Evolutionary conservation across 2,329 filamentous ascomycete genomes (phyloP).

Genomic region (Stachybotrys echinatus): DNA sequence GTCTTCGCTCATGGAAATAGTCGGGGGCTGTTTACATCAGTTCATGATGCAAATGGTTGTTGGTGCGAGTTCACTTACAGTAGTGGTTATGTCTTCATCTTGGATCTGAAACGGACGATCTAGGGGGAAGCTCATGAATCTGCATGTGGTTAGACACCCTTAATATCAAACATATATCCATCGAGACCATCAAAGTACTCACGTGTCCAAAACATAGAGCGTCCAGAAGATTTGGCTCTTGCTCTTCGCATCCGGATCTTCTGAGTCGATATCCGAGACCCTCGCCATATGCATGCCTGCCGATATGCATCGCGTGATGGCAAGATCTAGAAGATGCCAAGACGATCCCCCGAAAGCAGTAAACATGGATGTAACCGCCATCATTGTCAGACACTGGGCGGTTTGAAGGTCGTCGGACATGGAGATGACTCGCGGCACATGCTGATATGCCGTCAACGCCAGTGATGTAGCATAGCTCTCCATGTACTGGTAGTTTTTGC

Average conservation of each 20-base stretch:
- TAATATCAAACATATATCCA: no score
- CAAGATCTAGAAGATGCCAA: constrained; percentile 7
- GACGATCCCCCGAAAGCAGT: constrained; percentile 6
- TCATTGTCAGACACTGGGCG: constrained; percentile 4
- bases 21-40: background rate
- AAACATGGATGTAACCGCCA: constrained; percentile 5
- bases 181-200: background rate
- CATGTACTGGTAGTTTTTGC: constrained; percentile 5
- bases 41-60: background rate
- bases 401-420: constrained; percentile 2
- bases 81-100: constrained; percentile 7
- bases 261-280: background rate
- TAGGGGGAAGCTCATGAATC: constrained; percentile 3
- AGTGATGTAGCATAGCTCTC: constrained; percentile 6
- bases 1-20: background rate
- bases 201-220: constrained; percentile 7
- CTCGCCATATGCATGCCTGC: constrained; percentile 6
- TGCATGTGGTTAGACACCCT: background rate
- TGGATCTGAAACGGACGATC: constrained; percentile 7
- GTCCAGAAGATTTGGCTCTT: constrained; percentile 3
- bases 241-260: background rate
- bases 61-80: constrained; percentile 2
- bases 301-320: constrained; percentile 6
- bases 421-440: constrained; percentile 3
- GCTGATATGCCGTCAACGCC: constrained; percentile 4